Base-by-base conservation (phyloP, 1,284 basidiomycete genomes). In the Earliella scabrosa region DNA sequence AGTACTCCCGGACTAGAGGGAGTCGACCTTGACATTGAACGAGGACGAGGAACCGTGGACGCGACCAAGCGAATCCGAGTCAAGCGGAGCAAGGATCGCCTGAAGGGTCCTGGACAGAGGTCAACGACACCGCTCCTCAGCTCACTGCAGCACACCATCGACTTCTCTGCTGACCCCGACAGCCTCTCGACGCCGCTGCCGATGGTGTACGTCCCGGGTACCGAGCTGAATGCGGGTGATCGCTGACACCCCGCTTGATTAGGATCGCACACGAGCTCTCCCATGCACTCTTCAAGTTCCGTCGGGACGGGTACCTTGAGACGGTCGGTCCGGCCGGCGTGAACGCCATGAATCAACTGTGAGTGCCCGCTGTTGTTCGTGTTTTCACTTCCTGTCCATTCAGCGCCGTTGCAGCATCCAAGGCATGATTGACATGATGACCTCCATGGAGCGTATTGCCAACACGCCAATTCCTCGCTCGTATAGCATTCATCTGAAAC, bases 401-500 rank as follows among this genome's bases (percentile, higher is more conserved):
- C 26, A 24, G 14, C 31, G 26, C 44, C 39, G 27, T 1, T 24
- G n/a, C 61, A 92, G 89, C 49, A 71, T 95, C 41, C 86, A 88
- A 64, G 78, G 79, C 34, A 90, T 97, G 85, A 86, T 92, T 1
- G 90, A 93, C 64, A 88, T 94, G 70, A 79, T 95, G 62, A 87
- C 90, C 3, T 81, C 82, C 9, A 92, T 96, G 87, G 92, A 95
- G 72, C 83, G 94, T 20, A 84, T 95, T 44, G 89, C 89, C 4
- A 92, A 91, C 66, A 91, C 91, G 14, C 91, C 90, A 0, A 93
- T 93, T 53, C 90, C 90, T 20, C 74, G 82, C 38, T 88, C 87
- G 38, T 92, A 90, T 88, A 66, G 90, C 38, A 92, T 96, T 60
- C 95, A 97, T 72, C 78, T 97, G 66, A 97, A 97, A 73, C 95